A percentile compares a stretch with the other conserved stretches of the same genome.
Evolutionary conservation across 1,284 basidiomycete genomes (phyloP).

Genomic region (Laetiporus sulphureus): DNA sequence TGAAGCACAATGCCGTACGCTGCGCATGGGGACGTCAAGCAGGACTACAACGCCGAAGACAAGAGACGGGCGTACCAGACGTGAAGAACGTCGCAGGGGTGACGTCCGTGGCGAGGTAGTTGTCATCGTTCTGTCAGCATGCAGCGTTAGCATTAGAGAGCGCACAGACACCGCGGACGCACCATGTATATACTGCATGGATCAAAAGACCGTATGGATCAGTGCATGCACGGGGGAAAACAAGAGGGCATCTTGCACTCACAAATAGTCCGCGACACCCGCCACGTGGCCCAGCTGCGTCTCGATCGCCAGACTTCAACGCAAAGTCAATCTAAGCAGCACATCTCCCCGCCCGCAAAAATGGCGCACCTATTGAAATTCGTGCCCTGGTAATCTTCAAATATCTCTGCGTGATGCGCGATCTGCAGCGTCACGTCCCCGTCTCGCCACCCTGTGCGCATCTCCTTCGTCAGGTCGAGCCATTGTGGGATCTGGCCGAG

Average conservation of each 20-base stretch:
- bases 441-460: background rate
- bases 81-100: slow-evolving; percentile 22
- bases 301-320: slow-evolving; percentile 5
- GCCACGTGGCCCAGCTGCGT: slow-evolving; percentile 6
- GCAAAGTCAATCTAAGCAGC: slow-evolving; percentile 13
- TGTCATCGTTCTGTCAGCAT: slow-evolving; percentile 25
- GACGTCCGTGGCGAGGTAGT: slow-evolving; percentile 19
- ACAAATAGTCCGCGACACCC: slow-evolving; percentile 10
- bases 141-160: background rate
- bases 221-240: background rate
- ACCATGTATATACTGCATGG: slow-evolving; percentile 26
- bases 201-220: background rate
- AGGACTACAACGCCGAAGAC: background rate
- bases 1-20: slow-evolving; percentile 30
- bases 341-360: background rate
- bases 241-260: slow-evolving; percentile 1
- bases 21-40: slow-evolving; percentile 6
- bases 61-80: slow-evolving; percentile 13
- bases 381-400: slow-evolving; percentile 6
- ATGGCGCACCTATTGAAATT: slow-evolving; percentile 9
- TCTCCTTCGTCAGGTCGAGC: slow-evolving; percentile 1
- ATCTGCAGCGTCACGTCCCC: slow-evolving; percentile 1
- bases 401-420: slow-evolving; percentile 7
- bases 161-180: slow-evolving; percentile 1
- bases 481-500: slow-evolving; percentile 4